Conservation (phyloP, 768 basidiomycete genomes). For the Boletus vinaceobasis region DNA sequence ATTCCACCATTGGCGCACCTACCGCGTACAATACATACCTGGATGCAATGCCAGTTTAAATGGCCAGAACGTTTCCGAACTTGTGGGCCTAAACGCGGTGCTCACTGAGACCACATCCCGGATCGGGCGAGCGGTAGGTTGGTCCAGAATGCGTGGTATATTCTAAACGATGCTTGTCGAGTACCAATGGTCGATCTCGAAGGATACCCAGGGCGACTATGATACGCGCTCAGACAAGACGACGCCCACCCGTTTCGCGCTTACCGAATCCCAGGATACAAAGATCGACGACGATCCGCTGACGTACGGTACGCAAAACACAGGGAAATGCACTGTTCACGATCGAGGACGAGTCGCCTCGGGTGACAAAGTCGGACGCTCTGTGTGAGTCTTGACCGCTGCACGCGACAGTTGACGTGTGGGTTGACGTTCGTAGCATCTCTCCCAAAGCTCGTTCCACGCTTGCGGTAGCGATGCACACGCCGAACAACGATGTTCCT, state of each 20-base stretch:
- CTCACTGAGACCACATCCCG: too few relatives aligned
- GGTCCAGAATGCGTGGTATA: not conserved
- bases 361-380: conserved; percentile 4
- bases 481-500: not conserved
- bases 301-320: conserved; percentile 1
- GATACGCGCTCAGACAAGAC: conserved; percentile 3
- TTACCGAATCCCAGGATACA: not conserved
- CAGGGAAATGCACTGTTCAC: conserved; percentile 1
- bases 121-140: not conserved
- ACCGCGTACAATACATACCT: too few relatives aligned
- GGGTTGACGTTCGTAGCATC: not conserved
- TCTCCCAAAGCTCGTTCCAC: conserved; percentile 1
- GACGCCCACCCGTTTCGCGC: not conserved
- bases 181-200: conserved; percentile 11
- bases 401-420: not conserved
- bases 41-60: too few relatives aligned
- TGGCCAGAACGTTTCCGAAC: too few relatives aligned
- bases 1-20: not conserved
- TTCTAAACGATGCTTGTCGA: not conserved
- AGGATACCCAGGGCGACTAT: not conserved
- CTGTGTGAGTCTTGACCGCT: not conserved
- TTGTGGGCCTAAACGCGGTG: too few relatives aligned
- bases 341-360: conserved; percentile 1
- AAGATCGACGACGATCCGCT: not conserved
- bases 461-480: conserved; percentile 2